Base-by-base conservation (phyloP, 1,139 yeast genomes). In the Trichomonascaceae sp. region DNA sequence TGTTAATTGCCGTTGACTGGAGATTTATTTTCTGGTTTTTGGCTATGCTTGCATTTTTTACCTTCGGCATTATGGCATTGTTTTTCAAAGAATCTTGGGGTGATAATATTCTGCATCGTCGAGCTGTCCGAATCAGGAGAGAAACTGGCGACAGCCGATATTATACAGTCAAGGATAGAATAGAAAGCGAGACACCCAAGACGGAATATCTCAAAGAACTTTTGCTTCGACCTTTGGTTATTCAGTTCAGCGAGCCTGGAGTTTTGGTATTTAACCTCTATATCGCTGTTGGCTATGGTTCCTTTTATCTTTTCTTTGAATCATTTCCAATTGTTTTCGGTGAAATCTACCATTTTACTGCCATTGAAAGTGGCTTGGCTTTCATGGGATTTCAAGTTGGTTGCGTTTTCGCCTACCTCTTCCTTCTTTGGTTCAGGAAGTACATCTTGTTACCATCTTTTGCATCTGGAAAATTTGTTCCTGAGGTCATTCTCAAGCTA, bases 221-320 rank as follows among this genome's bases (percentile, higher is more conserved):
- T 78, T 80, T 44, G 74, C 77, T 50, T 75, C 76, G 55, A 54
- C 83, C 65, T 61, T 76, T 66, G 70, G 77, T 61, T 70, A 61
- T 70, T 36, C 58, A 77, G 10, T 39, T 67, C n/a, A 53, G 56
- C 17, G 74, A 71, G 52, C 74, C 74, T 0, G 70, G 69, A 32
- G 63, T 71, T 6, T 53, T 70, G 24, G 59, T 66, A 10, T 61
- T 70, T 39, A 65, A 82, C 61, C 36, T 78, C 20, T 82, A 83
- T 65, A 70, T 79, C 59, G 77, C 84, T 1, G 67, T 83, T 63
- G 73, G 78, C 20, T 83, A 82, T 66, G 76, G 83, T 32, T 67
- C 80, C 38, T 65, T 79, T 64, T 83, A 82, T 63, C 69, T 82
- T 50, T 82, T 79, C 75, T 81, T 83, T 61, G 87, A 83, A 65